Conservation (phyloP, 331 rosid genomes). For the Pyracantha coccinea region DNA sequence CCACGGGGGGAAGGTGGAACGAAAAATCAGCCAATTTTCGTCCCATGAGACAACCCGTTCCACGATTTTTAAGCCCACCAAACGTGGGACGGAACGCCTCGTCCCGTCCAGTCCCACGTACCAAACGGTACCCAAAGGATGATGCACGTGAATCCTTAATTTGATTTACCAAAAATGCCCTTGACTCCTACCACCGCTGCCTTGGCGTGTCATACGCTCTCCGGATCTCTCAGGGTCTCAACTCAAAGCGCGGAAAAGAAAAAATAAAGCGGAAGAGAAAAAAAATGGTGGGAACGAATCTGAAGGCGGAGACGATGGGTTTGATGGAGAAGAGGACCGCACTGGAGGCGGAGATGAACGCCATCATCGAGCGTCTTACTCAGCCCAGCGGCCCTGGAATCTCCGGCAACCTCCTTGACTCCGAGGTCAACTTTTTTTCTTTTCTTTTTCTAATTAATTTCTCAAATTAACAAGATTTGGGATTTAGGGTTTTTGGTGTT, state of each 20-base stretch:
- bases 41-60: no score
- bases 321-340: conserved; percentile 63
- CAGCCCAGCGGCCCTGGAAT: conserved; percentile 85
- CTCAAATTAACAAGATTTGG: not conserved
- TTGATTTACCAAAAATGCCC: no score
- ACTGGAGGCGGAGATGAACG: conserved; percentile 73
- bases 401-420: conserved; percentile 62
- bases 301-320: conserved; percentile 63
- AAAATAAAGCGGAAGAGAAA: not conserved
- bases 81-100: no score
- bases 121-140: no score
- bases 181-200: no score
- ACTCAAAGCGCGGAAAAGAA: not conserved
- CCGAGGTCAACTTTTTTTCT: conserved; percentile 35
- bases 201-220: not conserved
- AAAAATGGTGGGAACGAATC: conserved; percentile 68
- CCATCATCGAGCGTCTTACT: conserved; percentile 60
- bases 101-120: no score
- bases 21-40: no score
- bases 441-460: not conserved
- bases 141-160: no score
- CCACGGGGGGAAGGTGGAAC: no score
- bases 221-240: not conserved
- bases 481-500: not conserved
- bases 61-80: no score